Evolutionary conservation across 257 asterid species (phyloP).

Genomic region (Solanum sitiens): DNA sequence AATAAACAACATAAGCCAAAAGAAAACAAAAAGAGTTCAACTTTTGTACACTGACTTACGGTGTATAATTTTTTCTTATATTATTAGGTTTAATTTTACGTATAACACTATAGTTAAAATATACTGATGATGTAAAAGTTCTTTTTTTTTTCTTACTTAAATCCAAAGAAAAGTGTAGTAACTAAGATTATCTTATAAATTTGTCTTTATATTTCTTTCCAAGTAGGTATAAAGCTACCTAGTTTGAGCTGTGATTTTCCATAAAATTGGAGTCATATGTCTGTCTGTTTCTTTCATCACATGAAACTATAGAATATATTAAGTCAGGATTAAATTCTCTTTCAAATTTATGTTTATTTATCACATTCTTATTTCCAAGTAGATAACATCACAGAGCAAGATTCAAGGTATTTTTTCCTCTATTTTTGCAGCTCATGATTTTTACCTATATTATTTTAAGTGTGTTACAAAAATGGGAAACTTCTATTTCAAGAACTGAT

Average conservation of each 20-base stretch:
- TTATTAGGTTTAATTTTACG: neutral
- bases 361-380: neutral
- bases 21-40: neutral
- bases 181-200: slow-evolving; percentile 26
- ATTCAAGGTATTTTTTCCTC: neutral
- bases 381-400: neutral
- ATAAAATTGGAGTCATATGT: slow-evolving; percentile 15
- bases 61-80: neutral
- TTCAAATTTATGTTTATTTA: neutral
- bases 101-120: neutral
- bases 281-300: slow-evolving; percentile 35
- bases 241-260: slow-evolving; percentile 21
- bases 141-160: neutral
- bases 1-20: neutral
- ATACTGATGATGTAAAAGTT: neutral
- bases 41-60: neutral
- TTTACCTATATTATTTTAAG: neutral
- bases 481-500: neutral
- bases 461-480: neutral
- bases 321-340: neutral
- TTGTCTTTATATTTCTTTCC: slow-evolving; percentile 29
- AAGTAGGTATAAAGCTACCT: slow-evolving; percentile 15
- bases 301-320: slow-evolving; percentile 5
- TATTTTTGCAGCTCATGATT: neutral
- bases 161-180: slow-evolving; percentile 14